Evolutionary conservation across 2,329 filamentous ascomycete species (phyloP), one percentile per base, ranked within the genome.

Genomic region (Blastomyces percursus): DNA sequence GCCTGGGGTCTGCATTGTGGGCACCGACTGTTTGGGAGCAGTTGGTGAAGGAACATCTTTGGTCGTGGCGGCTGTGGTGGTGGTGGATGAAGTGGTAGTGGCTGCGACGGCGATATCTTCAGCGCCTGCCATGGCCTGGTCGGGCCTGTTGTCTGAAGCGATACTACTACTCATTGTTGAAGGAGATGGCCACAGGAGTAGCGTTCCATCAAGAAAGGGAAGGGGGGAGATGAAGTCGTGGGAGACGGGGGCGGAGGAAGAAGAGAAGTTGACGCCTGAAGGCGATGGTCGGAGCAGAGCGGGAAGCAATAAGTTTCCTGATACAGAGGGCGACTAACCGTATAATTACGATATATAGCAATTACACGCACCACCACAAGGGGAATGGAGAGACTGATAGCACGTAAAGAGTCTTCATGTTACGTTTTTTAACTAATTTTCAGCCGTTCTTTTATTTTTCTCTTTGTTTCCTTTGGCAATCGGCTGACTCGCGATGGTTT

Each of bases 1-100:
- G 62, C 78, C 76, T 51, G 71, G 69, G 9, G 67, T 67, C 61
- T 74, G 71, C 21, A 66, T 61, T 42, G 62, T 35, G 2, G 66
- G 38, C 44, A 59, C 58, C 24, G 59, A 44, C 21, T 42, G 32
- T 38, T 44, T 61, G 30, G 59, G 59, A 61, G 32, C 59, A n/a
- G 50, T 55, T 32, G 50, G 48, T 61, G 72, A 71, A 51, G 72
- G 74, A 59, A 70, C 73, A 65, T 72, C 73, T 54, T 54, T 54
- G 51, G 32, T 35, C 32, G 71, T 71, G n/a, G n/a, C n/a, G n/a
- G n/a, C n/a, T 50, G 72, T 71, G 66, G 70, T 69, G 61, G 68
- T 64, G 55, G 32, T 60, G 57, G n/a, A n/a, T n/a, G n/a, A n/a
- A n/a, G 27, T 30, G 27, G 27, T 30, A 4, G 27, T 30, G 27